phyloP scores from a whole-genome alignment of 2,329 filamentous ascomycete genomes.

The Sclerotinia glacialis region DNA sequence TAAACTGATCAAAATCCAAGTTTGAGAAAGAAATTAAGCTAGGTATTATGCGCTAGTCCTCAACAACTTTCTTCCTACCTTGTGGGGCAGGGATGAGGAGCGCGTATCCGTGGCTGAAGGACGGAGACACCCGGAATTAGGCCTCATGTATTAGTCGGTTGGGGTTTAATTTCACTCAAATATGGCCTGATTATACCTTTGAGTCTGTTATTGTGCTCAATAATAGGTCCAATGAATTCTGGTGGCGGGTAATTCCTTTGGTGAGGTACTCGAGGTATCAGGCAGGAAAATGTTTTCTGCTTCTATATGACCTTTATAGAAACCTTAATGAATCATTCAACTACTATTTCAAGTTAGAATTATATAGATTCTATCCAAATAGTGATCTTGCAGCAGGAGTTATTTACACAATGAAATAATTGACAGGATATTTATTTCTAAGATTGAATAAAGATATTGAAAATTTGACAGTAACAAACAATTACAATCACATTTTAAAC shows the following conservation, averaged over 20 bases:
- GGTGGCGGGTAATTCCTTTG: background rate
- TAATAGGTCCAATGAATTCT: background rate
- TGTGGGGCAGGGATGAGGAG: background rate
- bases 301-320: background rate
- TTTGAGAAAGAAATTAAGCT: too few relatives aligned
- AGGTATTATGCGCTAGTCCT: too few relatives aligned
- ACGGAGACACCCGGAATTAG: background rate
- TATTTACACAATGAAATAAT: background rate
- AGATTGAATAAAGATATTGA: background rate
- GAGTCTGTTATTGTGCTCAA: background rate
- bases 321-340: too few relatives aligned
- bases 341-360: too few relatives aligned
- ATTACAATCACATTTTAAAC: fast-evolving
- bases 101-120: background rate
- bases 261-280: background rate
- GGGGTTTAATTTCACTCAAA: background rate
- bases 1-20: too few relatives aligned
- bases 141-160: background rate
- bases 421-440: background rate
- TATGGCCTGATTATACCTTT: background rate
- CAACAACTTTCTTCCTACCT: background rate
- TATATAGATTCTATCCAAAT: too few relatives aligned
- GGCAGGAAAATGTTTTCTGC: background rate
- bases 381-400: too few relatives aligned
- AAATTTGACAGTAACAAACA: background rate